Evolutionary conservation across 805 yeast species (phyloP), one percentile per base, ranked within the genome.

Genomic region (Barnettozyma vustinii): DNA sequence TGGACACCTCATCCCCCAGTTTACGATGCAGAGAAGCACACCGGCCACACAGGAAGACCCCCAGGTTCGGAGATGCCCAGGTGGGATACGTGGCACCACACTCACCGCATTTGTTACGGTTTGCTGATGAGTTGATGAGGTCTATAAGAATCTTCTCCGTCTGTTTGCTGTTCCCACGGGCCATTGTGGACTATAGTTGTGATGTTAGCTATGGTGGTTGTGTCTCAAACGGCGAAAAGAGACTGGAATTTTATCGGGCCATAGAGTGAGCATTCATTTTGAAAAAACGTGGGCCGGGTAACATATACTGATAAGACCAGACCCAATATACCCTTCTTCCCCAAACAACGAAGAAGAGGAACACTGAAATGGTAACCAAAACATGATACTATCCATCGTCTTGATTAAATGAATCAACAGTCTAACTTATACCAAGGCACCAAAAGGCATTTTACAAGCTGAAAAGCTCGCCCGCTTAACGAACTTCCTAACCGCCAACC

Each of bases 11-110:
- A 2, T 72, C 57, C 0, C 89, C 87, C 40, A 87, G 70, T 48
- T 77, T 76, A 52, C 88, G 72, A 65, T 88, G 96, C 32, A 82
- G 74, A 4, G 87, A 80, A 9, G 95, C 92, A 73, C 96, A 88
- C 55, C 94, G 71, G 15, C 94, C 94, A 69, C 96, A 88, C 16
- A 88, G 69, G 51, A 88, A 81, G 5, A 87, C 68, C 25, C 95
- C 96, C 40, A 87, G 57, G 44, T 58, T 58, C 37, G 54, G 66
- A 45, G 56, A 51, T 9, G 56, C 62, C 57, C 59, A 56, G 1
- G 57, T 87, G 9, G 96, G 94, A 63, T 76, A 82, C 4, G 76
- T 61, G 5, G 80, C 68, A 2, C 79, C 77, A 67, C 96, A 87
- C 62, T 87, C 96, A 35, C 90, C 95, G 65, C 96, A 87, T 61